Evolutionary conservation across 2,329 filamentous ascomycete genomes (phyloP), one percentile per base, ranked within the genome.

Genomic region (Epichloe festucae): DNA sequence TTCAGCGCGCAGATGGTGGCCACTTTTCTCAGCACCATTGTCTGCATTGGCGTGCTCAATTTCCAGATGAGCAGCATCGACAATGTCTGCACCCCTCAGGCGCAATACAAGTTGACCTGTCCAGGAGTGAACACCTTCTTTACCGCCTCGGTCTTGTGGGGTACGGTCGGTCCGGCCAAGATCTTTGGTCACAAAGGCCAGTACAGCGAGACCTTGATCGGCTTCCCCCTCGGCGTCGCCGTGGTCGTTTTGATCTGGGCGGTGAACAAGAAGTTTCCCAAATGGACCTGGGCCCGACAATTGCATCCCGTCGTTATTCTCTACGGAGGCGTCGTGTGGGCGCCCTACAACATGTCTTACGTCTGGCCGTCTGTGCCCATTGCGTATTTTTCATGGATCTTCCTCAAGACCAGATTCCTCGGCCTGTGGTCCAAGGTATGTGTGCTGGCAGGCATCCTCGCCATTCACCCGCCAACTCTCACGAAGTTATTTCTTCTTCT

Each of bases 1-100:
- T 83, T 82, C 57, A 65, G 69, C 21, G 78, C 77, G 1, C 79
- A 82, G 62, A 76, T 82, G 59, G 66, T 76, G 10, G 77, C 78
- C 36, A 82, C 76, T 2, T 66, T 81, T 19, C 63, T 78, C 19
- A 75, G 73, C 46, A 76, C 72, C 1, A 66, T 78, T 45, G 70
- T 77, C 42, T 74, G 71, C 54, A 70, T 73, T 3, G 73, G 70
- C 14, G 70, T 78, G 1, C 61, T 73, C 48, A 71, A 72, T 55
- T 74, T 73, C 59, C 73, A 76, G 59, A 70, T 77, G 64, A 69
- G 67, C 42, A 61, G 70, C 54, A 78, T 79, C 46, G 59, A 67
- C 0, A 65, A 65, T n/a, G 69, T 79, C 7, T 78, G 76, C 61
- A 73, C 73, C 0, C 58, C 66, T 1, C 60, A 72, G 5, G 74